phyloP scores from a whole-genome alignment of 768 basidiomycete species.

The Rubroboletus pulcherrimus region DNA sequence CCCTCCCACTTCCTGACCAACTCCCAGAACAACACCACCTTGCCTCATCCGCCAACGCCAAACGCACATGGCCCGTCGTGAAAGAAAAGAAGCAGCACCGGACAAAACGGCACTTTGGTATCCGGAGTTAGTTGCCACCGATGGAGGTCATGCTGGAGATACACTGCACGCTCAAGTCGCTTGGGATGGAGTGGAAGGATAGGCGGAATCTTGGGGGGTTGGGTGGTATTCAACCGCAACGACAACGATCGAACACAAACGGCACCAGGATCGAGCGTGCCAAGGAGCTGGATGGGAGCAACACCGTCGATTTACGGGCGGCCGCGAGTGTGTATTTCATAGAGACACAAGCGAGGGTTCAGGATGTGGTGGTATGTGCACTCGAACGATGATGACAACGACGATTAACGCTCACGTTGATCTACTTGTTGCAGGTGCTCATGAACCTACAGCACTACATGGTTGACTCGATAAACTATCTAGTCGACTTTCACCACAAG shows the following conservation, averaged over 20 bases:
- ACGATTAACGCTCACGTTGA: background rate
- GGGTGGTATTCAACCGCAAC: constrained; percentile 44
- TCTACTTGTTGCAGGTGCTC: constrained; percentile 55
- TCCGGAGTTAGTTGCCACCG: constrained; percentile 87
- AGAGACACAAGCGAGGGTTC: constrained; percentile 85
- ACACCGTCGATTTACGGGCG: constrained; percentile 58
- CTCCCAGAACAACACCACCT: constrained; percentile 67
- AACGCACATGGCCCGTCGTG: constrained; percentile 37
- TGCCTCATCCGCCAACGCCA: constrained; percentile 58
- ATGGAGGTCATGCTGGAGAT: constrained; percentile 99
- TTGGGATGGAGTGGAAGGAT: constrained; percentile 98
- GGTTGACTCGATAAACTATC: constrained; percentile 93
- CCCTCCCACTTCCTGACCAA: constrained; percentile 69
- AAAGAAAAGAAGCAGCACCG: constrained; percentile 71
- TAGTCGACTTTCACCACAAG: constrained; percentile 98
- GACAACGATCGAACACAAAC: constrained; percentile 31
- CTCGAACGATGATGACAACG: background rate
- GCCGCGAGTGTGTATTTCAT: constrained; percentile 87
- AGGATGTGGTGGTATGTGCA: constrained; percentile 81
- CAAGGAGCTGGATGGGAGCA: constrained; percentile 55
- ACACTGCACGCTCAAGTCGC: constrained; percentile 82
- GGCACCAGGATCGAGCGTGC: constrained; percentile 58
- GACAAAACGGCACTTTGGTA: constrained; percentile 98
- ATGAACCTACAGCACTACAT: constrained; percentile 98
- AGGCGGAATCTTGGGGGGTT: constrained; percentile 76